A percentile compares a stretch with the other conserved stretches of the same genome.
Conservation (phyloP, 768 basidiomycete genomes). For the Leccinum incarnatum region DNA sequence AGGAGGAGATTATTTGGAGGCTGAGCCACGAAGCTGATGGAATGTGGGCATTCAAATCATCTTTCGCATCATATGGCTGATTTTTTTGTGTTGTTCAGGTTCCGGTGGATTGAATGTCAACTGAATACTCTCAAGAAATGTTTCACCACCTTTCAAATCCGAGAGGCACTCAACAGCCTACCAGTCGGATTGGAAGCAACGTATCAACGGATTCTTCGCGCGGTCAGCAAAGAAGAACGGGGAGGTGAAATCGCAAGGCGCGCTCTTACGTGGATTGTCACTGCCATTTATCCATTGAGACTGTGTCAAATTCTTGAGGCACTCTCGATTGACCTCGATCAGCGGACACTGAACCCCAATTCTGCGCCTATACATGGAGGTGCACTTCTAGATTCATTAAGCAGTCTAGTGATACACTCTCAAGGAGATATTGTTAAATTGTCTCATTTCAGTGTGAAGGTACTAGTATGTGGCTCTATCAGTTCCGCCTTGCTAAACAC, state of each 20-base stretch:
- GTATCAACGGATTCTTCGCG: neutral
- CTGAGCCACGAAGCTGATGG: constrained; percentile 3
- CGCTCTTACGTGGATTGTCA: neutral
- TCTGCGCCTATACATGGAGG: neutral
- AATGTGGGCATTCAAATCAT: constrained; percentile 3
- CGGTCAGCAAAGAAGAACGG: neutral
- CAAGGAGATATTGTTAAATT: neutral
- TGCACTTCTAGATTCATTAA: neutral
- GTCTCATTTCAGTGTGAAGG: neutral
- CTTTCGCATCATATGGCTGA: neutral
- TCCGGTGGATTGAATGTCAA: neutral
- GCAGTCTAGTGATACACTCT: neutral
- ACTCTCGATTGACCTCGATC: neutral
- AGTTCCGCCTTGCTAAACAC: neutral
- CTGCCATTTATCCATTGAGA: neutral
- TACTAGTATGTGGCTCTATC: neutral
- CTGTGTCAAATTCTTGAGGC: neutral
- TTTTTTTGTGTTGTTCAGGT: neutral
- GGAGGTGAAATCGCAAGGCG: neutral
- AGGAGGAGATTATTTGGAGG: neutral
- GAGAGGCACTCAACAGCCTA: neutral
- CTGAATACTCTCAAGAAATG: neutral
- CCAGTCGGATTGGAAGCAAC: neutral
- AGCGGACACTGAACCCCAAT: neutral
- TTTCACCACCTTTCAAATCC: neutral